A percentile compares a stretch with the other conserved stretches of the same genome.
These are phyloP conservation scores for Lagenidium sp. DNA, from an alignment of 352 stramenopile species.

Conservation along the genomic window DNA sequence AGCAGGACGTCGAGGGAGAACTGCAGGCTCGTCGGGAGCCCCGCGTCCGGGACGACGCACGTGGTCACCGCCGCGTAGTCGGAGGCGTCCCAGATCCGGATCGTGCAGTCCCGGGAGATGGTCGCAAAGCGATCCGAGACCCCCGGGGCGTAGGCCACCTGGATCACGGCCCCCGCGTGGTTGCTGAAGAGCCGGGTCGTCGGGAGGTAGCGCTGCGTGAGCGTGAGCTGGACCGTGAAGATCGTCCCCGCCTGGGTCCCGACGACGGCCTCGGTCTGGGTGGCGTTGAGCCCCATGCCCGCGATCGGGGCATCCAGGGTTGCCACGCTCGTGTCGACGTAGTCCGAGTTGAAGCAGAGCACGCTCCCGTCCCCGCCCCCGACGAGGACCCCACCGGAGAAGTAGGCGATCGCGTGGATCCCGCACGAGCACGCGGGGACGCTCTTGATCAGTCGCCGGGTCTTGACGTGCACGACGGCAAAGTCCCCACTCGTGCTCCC, in stretches of 20 bases:
- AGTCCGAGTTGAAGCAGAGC: conserved; percentile 64
- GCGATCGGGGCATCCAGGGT: conserved; percentile 58
- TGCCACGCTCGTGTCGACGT: conserved; percentile 60
- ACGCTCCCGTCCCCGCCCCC: conserved; percentile 85
- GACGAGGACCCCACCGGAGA: conserved; percentile 37
- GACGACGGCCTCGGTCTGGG: conserved; percentile 57
- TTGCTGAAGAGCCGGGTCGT: conserved; percentile 64
- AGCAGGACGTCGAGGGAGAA: conserved; percentile 86
- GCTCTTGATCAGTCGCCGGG: conserved; percentile 49
- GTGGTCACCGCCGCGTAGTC: conserved; percentile 74
- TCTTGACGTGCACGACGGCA: conserved; percentile 71
- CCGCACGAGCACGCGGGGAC: conserved; percentile 77
- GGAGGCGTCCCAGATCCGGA: conserved; percentile 86
- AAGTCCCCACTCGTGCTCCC: conserved; percentile 86
- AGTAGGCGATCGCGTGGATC: conserved; percentile 52
- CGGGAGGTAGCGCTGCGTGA: conserved; percentile 13
- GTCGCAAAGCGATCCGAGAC: conserved; percentile 89
- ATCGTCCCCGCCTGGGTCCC: conserved; percentile 76
- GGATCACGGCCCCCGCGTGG: conserved; percentile 64
- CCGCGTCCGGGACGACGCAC: conserved; percentile 46
- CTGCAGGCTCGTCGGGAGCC: conserved; percentile 60
- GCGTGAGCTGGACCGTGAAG: conserved; percentile 36
- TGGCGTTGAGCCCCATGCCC: conserved; percentile 43
- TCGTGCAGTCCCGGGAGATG: conserved; percentile 73
- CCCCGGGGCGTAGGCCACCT: conserved; percentile 66